Evolutionary conservation across 352 stramenopile genomes (phyloP), one percentile per base, ranked within the genome.

Genomic region (Detonula confervacea): DNA sequence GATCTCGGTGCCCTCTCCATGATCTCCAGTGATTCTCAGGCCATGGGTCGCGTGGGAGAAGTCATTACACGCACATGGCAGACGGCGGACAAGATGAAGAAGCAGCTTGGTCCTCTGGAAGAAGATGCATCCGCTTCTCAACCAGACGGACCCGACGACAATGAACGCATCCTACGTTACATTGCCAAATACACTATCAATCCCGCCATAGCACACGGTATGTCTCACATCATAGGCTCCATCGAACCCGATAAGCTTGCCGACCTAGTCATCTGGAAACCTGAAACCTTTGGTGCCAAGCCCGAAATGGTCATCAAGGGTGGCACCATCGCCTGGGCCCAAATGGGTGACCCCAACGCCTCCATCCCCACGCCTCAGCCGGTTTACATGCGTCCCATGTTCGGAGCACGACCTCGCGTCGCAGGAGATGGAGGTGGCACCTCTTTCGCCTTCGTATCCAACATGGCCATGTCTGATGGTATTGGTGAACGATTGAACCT

Each of bases 111-210:
- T 14, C 69, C 85, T 4, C 87, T 99, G 1, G 72, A 86, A 1
- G 95, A 98, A 67, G 96, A 99, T 72, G 87, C 65, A 64, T 69
- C 35, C 1, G 77, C 56, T 7, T 51, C 16, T 55, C 64, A 79
- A 20, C 72, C 73, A 3, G 80, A 81, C 61, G 73, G 70, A 51
- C 60, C 51, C 7, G 83, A 94, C 62, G 97, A 99, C 83, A 99
- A 99, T 81, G 96, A 97, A 66, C 93, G 97, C 35, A 96, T 98
- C 11, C 94, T 96, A 47, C 92, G 97, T 9, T 99, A 98, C 88
- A 79, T 99, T 52, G 95, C 97, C 30, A 99, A 99, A 83, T 99
- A 99, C 89, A 99, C 97, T 51, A 98, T 98, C 83, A 99, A 99
- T 79, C 96, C 97, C 16, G 95, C 95, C 33, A 97, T 99, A 65